Evolutionary conservation across 2,329 filamentous ascomycete genomes (phyloP).

Genomic region (Phoma sp.): DNA sequence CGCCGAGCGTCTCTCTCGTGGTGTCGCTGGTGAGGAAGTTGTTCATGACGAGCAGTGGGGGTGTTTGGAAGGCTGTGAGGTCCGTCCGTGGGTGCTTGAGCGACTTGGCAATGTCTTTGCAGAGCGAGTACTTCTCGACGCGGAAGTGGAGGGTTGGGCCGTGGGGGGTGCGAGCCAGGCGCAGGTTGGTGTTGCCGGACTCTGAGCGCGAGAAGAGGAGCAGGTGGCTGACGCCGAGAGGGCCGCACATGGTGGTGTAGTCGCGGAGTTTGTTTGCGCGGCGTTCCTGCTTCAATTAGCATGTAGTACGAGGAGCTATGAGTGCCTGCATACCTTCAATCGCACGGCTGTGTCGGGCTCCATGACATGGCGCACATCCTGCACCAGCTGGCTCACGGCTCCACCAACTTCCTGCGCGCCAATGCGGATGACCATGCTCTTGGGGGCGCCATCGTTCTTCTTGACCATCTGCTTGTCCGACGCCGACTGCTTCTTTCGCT

Average conservation of each 20-base stretch:
- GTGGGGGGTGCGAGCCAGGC: constrained; percentile 84
- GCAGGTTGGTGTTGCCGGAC: constrained; percentile 89
- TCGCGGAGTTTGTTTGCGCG: constrained; percentile 87
- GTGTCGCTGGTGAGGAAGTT: constrained; percentile 77
- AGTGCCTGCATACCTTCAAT: constrained; percentile 65
- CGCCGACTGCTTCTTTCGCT: constrained; percentile 45
- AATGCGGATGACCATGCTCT: constrained; percentile 98
- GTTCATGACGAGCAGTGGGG: constrained; percentile 97
- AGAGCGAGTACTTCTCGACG: constrained; percentile 92
- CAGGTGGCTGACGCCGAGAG: constrained; percentile 89
- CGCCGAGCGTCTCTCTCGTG: constrained; percentile 39
- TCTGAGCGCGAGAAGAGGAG: constrained; percentile 91
- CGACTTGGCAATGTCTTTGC: constrained; percentile 85
- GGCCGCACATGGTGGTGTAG: constrained; percentile 94
- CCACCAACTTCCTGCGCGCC: constrained; percentile 92
- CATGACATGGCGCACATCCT: constrained; percentile 92
- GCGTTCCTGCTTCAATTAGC: constrained; percentile 70
- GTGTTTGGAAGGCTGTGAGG: constrained; percentile 79
- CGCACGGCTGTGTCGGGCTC: constrained; percentile 91
- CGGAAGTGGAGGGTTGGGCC: constrained; percentile 94
- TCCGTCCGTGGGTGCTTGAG: constrained; percentile 84
- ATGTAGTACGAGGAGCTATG: background rate
- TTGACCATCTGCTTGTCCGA: constrained; percentile 52
- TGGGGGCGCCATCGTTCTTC: constrained; percentile 74
- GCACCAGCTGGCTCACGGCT: constrained; percentile 88